Evolutionary conservation across 257 asterid genomes (phyloP).

Genomic region (Salvia splendens): DNA sequence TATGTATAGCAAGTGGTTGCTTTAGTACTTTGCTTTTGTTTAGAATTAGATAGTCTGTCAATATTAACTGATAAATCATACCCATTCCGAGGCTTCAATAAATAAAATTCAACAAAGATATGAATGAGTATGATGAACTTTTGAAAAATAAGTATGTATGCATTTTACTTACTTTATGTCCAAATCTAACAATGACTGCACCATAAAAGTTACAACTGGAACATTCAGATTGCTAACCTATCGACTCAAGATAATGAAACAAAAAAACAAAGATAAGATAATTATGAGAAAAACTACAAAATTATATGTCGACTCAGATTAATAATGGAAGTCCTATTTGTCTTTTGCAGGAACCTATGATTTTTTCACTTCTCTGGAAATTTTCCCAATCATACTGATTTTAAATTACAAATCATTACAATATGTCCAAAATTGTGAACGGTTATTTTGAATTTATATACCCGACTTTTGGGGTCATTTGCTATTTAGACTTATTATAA

Average conservation of each 20-base stretch:
- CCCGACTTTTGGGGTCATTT: too few species aligned
- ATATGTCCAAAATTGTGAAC: not conserved
- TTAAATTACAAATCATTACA: not conserved
- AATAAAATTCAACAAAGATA: not conserved
- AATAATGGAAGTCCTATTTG: not conserved
- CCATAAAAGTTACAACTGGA: not conserved
- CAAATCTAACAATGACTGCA: conserved; percentile 5
- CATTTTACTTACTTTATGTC: not conserved
- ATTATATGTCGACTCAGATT: not conserved
- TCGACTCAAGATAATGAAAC: not conserved
- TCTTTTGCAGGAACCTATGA: not conserved
- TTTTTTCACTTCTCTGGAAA: not conserved
- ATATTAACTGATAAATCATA: not conserved
- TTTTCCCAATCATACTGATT: not conserved
- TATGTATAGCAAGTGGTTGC: too few species aligned
- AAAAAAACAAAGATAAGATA: not conserved
- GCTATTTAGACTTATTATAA: too few species aligned
- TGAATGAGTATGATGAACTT: not conserved
- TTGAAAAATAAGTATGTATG: not conserved
- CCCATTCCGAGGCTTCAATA: not conserved
- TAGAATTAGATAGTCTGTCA: too few species aligned
- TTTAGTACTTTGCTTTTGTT: too few species aligned
- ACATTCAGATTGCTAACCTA: not conserved
- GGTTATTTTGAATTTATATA: too few species aligned
- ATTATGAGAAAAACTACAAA: not conserved